Evolutionary conservation across 805 yeast species (phyloP).

Genomic region (Saccharomycopsis fodiens): DNA sequence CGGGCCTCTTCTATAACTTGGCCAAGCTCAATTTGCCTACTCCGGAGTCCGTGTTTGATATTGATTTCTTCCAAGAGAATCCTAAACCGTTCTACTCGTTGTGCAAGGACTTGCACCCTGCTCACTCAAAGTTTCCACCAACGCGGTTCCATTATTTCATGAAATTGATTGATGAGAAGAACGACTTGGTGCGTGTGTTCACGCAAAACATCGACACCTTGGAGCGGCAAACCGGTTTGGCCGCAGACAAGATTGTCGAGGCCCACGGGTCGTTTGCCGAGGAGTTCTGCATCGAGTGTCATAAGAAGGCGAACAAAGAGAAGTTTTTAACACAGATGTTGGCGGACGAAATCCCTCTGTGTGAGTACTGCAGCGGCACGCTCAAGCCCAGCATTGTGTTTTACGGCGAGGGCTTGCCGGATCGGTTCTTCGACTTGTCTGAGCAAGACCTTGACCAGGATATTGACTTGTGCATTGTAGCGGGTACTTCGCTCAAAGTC

Average conservation of each 20-base stretch:
- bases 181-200: conserved; percentile 59
- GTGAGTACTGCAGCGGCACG: conserved; percentile 60
- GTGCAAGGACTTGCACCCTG: conserved; percentile 78
- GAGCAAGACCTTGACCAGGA: conserved; percentile 40
- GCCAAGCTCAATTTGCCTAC: conserved; percentile 70
- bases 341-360: conserved; percentile 40
- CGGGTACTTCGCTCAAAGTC: conserved; percentile 88
- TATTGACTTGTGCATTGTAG: conserved; percentile 70
- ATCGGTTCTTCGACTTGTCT: conserved; percentile 59
- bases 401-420: conserved; percentile 85
- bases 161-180: conserved; percentile 56
- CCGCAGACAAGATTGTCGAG: conserved; percentile 59
- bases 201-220: conserved; percentile 93
- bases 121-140: conserved; percentile 65
- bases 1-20: conserved; percentile 81
- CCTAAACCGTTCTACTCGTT: conserved; percentile 83
- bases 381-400: conserved; percentile 93
- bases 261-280: conserved; percentile 93
- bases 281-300: conserved; percentile 79
- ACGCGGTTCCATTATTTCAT: conserved; percentile 75
- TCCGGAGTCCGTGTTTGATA: conserved; percentile 94
- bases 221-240: conserved; percentile 77
- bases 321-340: conserved; percentile 22
- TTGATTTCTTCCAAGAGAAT: conserved; percentile 63
- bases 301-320: conserved; percentile 29